Percentiles rank a stretch among this genome's conserved stretches.
These are phyloP conservation scores for Beauveria sp. DNA, from an alignment of 2,329 filamentous ascomycete genomes.

Conservation along the genomic window DNA sequence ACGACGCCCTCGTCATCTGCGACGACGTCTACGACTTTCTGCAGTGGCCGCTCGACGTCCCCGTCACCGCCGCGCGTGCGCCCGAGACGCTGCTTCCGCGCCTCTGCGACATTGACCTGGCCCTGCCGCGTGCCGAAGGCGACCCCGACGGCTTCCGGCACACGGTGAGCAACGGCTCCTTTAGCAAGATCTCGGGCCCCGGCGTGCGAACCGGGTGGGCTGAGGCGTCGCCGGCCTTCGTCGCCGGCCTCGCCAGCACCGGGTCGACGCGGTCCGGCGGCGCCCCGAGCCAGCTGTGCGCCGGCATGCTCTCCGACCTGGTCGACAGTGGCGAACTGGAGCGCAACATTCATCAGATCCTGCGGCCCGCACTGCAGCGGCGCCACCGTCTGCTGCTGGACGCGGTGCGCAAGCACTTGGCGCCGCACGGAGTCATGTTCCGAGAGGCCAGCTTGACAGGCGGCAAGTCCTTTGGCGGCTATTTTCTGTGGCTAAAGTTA, in stretches of 20 bases:
- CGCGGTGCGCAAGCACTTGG: slow-evolving; percentile 52
- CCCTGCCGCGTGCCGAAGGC: slow-evolving; percentile 46
- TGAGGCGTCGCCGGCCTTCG: slow-evolving; percentile 56
- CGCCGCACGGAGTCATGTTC: slow-evolving; percentile 51
- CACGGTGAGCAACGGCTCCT: slow-evolving; percentile 77
- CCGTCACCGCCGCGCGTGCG: slow-evolving; percentile 21
- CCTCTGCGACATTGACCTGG: slow-evolving; percentile 69
- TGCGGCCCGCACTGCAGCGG: slow-evolving; percentile 38
- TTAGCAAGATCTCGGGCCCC: slow-evolving; percentile 79
- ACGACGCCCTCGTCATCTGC: slow-evolving; percentile 74
- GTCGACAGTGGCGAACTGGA: slow-evolving; percentile 37
- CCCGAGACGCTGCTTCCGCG: slow-evolving; percentile 56
- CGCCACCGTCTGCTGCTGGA: slow-evolving; percentile 45
- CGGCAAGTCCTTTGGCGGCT: slow-evolving; percentile 61
- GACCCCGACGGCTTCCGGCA: slow-evolving; percentile 60
- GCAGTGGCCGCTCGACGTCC: slow-evolving; percentile 56
- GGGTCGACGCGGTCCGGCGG: slow-evolving; percentile 52
- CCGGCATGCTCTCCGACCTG: slow-evolving; percentile 43
- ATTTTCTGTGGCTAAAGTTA: slow-evolving; percentile 75
- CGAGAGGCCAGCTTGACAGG: slow-evolving; percentile 30
- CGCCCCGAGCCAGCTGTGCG: slow-evolving; percentile 47
- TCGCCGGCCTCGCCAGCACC: slow-evolving; percentile 43
- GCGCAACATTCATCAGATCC: slow-evolving; percentile 31
- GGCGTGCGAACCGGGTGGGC: slow-evolving; percentile 85
- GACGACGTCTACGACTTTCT: slow-evolving; percentile 96